phyloP scores from a whole-genome alignment of 1,139 yeast genomes.

The Protomyces pachydermus region DNA sequence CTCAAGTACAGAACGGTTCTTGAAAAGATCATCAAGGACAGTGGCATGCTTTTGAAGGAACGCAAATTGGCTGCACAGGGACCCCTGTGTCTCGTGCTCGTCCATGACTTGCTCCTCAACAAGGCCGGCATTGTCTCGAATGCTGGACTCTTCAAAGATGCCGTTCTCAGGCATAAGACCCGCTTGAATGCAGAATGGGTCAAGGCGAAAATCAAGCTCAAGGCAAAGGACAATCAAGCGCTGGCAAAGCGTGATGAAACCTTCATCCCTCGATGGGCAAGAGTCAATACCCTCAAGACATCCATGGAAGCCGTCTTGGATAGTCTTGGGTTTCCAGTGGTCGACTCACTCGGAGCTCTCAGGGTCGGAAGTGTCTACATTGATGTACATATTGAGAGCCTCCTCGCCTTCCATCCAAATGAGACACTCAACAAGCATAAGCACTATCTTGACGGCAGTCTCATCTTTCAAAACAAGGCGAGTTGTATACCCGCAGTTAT shows the following conservation, averaged over 20 bases:
- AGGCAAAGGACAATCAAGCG: slow-evolving; percentile 29
- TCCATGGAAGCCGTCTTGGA: slow-evolving; percentile 44
- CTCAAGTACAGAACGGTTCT: slow-evolving; percentile 35
- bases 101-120: slow-evolving; percentile 75
- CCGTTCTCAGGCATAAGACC: slow-evolving; percentile 69
- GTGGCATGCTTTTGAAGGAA: slow-evolving; percentile 36
- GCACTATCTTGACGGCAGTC: slow-evolving; percentile 60
- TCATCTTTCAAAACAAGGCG: slow-evolving; percentile 92
- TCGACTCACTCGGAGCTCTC: slow-evolving; percentile 48
- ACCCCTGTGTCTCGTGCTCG: slow-evolving; percentile 54
- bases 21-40: slow-evolving; percentile 16
- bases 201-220: slow-evolving; percentile 54
- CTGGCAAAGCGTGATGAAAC: slow-evolving; percentile 21
- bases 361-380: slow-evolving; percentile 43
- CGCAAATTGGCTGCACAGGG: slow-evolving; percentile 36
- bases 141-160: slow-evolving; percentile 79
- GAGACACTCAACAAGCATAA: slow-evolving; percentile 7
- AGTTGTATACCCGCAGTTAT: slow-evolving; percentile 94
- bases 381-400: slow-evolving; percentile 52
- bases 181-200: slow-evolving; percentile 76
- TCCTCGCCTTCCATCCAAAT: slow-evolving; percentile 60
- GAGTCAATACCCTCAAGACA: slow-evolving; percentile 61
- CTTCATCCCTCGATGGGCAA: slow-evolving; percentile 77
- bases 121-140: slow-evolving; percentile 82
- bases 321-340: slow-evolving; percentile 43